phyloP scores from a whole-genome alignment of 2,329 filamentous ascomycete species.

The Penicillium thymicola region DNA sequence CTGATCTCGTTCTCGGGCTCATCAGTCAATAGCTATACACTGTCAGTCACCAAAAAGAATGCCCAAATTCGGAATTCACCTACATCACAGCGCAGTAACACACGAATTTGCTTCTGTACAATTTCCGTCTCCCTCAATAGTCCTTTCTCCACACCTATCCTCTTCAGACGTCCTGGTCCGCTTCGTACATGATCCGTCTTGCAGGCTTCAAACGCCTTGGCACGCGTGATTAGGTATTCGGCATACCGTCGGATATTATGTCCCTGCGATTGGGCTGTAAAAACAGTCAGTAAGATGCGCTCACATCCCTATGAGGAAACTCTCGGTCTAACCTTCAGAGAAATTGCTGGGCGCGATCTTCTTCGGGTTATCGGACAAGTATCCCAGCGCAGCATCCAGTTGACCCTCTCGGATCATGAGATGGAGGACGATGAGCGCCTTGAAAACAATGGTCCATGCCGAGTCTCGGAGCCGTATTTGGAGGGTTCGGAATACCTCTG shows the following conservation, averaged over 20 bases:
- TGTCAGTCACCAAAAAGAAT: constrained; percentile 12
- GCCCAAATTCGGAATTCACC: constrained; percentile 34
- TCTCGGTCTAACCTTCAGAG: constrained; percentile 70
- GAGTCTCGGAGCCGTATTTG: constrained; percentile 87
- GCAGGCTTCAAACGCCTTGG: constrained; percentile 76
- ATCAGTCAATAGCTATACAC: constrained; percentile 70
- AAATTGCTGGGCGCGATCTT: constrained; percentile 85
- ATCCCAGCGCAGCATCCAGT: constrained; percentile 80
- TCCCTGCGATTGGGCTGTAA: constrained; percentile 83
- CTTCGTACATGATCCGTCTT: constrained; percentile 86
- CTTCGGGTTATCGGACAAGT: constrained; percentile 76
- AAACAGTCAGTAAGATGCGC: constrained; percentile 36
- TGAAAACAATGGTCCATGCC: constrained; percentile 99
- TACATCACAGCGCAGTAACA: constrained; percentile 86
- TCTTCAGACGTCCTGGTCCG: constrained; percentile 79
- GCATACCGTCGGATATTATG: constrained; percentile 91
- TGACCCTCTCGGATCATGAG: constrained; percentile 96
- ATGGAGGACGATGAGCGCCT: constrained; percentile 91
- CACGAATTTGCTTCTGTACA: constrained; percentile 82
- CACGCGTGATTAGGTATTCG: constrained; percentile 78
- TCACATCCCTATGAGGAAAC: background rate
- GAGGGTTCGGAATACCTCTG: constrained; percentile 89
- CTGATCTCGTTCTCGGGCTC: constrained; percentile 97
- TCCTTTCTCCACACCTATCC: constrained; percentile 84
- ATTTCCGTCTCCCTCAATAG: constrained; percentile 85